phyloP scores from a whole-genome alignment of 768 basidiomycete genomes.

The Russula olivacea region DNA sequence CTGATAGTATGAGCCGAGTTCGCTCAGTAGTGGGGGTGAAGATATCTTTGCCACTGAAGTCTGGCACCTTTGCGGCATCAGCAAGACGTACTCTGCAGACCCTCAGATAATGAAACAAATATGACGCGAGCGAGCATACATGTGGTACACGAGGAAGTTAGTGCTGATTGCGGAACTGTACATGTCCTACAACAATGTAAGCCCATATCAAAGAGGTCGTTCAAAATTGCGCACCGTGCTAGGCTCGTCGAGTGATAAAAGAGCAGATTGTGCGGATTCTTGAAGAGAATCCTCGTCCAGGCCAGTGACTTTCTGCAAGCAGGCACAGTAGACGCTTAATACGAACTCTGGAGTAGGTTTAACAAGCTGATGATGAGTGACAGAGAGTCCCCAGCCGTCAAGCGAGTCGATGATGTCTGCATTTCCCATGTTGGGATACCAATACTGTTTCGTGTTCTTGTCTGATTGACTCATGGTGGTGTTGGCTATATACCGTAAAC shows the following conservation, averaged over 20 bases:
- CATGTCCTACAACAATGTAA: conserved; percentile 47
- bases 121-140: conserved; percentile 39
- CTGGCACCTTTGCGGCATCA: conserved; percentile 62
- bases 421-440: conserved; percentile 62
- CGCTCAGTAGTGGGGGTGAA: conserved; percentile 67
- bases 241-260: conserved; percentile 46
- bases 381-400: conserved; percentile 59
- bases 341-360: conserved; percentile 69
- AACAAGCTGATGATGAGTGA: conserved; percentile 61
- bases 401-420: conserved; percentile 61
- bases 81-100: conserved; percentile 58
- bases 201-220: not conserved
- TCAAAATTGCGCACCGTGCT: conserved; percentile 40
- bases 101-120: not conserved
- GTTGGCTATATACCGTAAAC: not conserved
- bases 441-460: conserved; percentile 33
- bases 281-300: conserved; percentile 54
- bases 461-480: conserved; percentile 15
- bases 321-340: conserved; percentile 59
- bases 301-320: conserved; percentile 65
- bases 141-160: conserved; percentile 63
- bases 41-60: conserved; percentile 74
- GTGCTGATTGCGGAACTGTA: conserved; percentile 53
- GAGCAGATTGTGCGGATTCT: conserved; percentile 50
- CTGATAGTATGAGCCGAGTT: conserved; percentile 70